A percentile compares a stretch with the other conserved stretches of the same genome.
Conservation (phyloP, 2,329 filamentous ascomycete species). For the Pseudofabraea citricarpa region DNA sequence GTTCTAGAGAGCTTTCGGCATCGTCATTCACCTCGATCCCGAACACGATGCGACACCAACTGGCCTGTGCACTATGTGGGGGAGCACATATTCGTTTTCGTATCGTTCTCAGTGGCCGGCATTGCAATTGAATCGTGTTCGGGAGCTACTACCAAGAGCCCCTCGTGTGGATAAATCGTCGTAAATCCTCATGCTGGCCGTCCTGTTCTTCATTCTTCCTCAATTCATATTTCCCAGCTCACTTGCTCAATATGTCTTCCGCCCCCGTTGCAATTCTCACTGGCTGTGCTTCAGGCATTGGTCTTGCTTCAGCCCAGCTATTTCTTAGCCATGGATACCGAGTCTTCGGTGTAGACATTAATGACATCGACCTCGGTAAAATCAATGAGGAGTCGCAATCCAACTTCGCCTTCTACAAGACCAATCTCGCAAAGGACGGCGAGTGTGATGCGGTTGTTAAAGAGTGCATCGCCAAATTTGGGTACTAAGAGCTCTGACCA, state of each 20-base stretch:
- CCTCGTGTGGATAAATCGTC: neutral
- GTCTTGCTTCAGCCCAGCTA: conserved; percentile 28
- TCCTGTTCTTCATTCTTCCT: neutral
- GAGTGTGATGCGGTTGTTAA: conserved; percentile 29
- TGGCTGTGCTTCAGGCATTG: conserved; percentile 29
- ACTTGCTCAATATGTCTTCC: neutral
- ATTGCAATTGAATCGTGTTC: too few relatives aligned
- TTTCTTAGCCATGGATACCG: conserved; percentile 27
- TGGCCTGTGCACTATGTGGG: too few relatives aligned
- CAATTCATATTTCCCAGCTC: neutral
- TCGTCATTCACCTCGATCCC: too few relatives aligned
- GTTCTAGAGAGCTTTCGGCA: too few relatives aligned
- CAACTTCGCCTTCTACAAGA: conserved; percentile 29
- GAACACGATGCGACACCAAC: too few relatives aligned
- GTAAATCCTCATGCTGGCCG: neutral
- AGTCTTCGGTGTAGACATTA: conserved; percentile 28
- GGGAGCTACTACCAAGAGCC: too few relatives aligned
- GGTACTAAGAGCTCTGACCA: too few relatives aligned
- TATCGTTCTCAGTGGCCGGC: too few relatives aligned
- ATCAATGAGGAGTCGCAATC: conserved; percentile 12
- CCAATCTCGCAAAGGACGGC: conserved; percentile 25
- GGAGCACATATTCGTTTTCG: too few relatives aligned
- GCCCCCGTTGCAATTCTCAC: conserved; percentile 24
- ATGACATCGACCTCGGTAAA: conserved; percentile 26
- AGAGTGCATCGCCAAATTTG: conserved; percentile 25